Base-by-base conservation (phyloP, 1,284 basidiomycete genomes). In the Cerioporus squamosus region DNA sequence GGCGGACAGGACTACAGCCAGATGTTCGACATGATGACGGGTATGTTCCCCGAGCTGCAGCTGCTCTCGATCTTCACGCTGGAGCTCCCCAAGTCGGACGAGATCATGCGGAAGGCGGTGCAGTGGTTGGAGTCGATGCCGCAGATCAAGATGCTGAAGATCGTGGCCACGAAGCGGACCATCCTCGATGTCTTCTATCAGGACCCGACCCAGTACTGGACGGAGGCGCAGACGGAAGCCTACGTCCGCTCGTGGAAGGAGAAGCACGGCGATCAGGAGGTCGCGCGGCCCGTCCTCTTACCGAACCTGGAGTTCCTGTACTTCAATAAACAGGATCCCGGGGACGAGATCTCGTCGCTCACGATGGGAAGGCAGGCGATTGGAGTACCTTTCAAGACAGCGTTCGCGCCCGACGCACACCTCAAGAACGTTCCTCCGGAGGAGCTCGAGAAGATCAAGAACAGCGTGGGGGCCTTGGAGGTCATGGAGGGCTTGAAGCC, bases 41-140 rank as follows among this genome's bases (percentile, higher is more conserved):
- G 73, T 12, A 72, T 68, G 22, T 84, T 83, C 63, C 78, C 73
- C 17, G 69, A 79, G 58, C 73, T 88, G 57, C 75, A 75, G 62
- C 66, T 85, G 17, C 69, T 88, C 52, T 81, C 82, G 14, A 57
- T 85, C 47, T 81, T 80, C 64, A 70, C 72, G 18, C 57, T 84
- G 36, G 72, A 82, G 31, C 57, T 79, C 31, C 59, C 65, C 24
- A 60, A 65, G 43, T 68, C 59, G 22, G 42, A 61, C 17, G 20
- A 22, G 39, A 72, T 72, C 23, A 63, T 64, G 50, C 55, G 62
- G 36, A 61, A 68, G 33, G 66, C 85, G 60, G 70, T 82, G 43
- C 74, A 73, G 46, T 84, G 80, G 78, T 67, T 87, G 40, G 70
- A 78, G 44, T 79, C 83, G 22, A 82, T 87, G 78, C 83, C 84